Percentiles rank a stretch among this genome's conserved stretches.
These are phyloP conservation scores for Microbotryum violaceum DNA, from an alignment of 1,284 basidiomycete genomes.

Conservation along the genomic window DNA sequence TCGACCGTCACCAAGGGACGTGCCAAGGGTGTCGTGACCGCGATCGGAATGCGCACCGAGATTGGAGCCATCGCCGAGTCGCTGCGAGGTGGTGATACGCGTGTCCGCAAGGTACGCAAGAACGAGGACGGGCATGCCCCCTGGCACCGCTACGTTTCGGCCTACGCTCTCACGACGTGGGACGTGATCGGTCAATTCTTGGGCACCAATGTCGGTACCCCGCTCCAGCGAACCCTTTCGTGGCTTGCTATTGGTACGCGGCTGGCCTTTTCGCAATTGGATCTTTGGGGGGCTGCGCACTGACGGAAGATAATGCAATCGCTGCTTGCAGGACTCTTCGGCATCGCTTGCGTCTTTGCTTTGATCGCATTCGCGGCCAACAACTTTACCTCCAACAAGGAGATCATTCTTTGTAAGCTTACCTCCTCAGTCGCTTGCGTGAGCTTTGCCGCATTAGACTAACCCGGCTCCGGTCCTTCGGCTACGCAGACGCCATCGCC, in stretches of 20 bases:
- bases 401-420: constrained; percentile 28
- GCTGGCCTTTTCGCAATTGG: background rate
- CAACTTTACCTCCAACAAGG: constrained; percentile 27
- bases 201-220: constrained; percentile 41
- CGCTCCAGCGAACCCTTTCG: constrained; percentile 41
- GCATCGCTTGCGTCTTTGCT: constrained; percentile 36
- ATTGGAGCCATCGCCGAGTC: constrained; percentile 54
- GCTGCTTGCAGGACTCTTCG: constrained; percentile 6
- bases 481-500: constrained; percentile 43
- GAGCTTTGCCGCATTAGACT: too few species aligned
- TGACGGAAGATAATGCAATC: too few species aligned
- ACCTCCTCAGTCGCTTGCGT: too few species aligned
- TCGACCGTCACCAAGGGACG: constrained; percentile 60
- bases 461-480: too few species aligned
- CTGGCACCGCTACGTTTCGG: constrained; percentile 42
- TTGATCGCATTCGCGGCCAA: constrained; percentile 42
- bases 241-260: constrained; percentile 37
- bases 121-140: constrained; percentile 41
- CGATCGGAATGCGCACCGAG: constrained; percentile 60
- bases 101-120: constrained; percentile 28
- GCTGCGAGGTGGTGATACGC: constrained; percentile 38
- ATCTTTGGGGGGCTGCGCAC: constrained; percentile 37
- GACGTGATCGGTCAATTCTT: constrained; percentile 41
- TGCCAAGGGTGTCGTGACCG: constrained; percentile 53
- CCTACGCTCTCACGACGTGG: constrained; percentile 40